Percentiles rank a stretch among this genome's conserved stretches.
phyloP scores from a whole-genome alignment of 768 basidiomycete genomes.

The Russula virescens region DNA sequence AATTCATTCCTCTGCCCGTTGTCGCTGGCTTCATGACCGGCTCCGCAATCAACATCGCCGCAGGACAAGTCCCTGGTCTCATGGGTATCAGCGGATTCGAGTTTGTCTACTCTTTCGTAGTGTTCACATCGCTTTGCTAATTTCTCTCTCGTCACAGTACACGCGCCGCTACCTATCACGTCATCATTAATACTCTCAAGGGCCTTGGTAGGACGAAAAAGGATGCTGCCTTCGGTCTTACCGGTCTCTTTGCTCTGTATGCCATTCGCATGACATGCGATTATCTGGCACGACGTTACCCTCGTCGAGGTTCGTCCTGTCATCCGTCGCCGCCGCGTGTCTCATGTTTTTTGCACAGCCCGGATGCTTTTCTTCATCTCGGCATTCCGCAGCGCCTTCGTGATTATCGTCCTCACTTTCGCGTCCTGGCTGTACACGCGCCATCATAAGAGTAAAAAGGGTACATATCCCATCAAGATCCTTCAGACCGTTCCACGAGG shows the following conservation, averaged over 20 bases:
- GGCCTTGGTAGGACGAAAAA: slow-evolving; percentile 61
- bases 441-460: slow-evolving; percentile 47
- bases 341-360: slow-evolving; percentile 34
- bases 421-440: slow-evolving; percentile 83
- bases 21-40: slow-evolving; percentile 96
- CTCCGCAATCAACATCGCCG: slow-evolving; percentile 88
- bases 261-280: slow-evolving; percentile 55
- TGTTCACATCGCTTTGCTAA: not conserved
- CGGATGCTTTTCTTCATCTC: slow-evolving; percentile 73
- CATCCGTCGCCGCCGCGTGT: not conserved
- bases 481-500: slow-evolving; percentile 81
- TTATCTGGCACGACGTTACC: slow-evolving; percentile 49
- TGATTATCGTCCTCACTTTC: slow-evolving; percentile 80
- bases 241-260: slow-evolving; percentile 68
- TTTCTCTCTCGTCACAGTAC: slow-evolving; percentile 45
- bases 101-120: slow-evolving; percentile 39
- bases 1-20: slow-evolving; percentile 85
- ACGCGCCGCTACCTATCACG: slow-evolving; percentile 73
- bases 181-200: slow-evolving; percentile 92
- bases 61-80: slow-evolving; percentile 82
- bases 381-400: slow-evolving; percentile 79
- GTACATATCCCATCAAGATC: slow-evolving; percentile 80
- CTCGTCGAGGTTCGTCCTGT: slow-evolving; percentile 46
- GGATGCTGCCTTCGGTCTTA: slow-evolving; percentile 88
- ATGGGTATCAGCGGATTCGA: slow-evolving; percentile 85